phyloP scores from a whole-genome alignment of 176 grass and related monocot genomes.

The Oryza coarctata region DNA sequence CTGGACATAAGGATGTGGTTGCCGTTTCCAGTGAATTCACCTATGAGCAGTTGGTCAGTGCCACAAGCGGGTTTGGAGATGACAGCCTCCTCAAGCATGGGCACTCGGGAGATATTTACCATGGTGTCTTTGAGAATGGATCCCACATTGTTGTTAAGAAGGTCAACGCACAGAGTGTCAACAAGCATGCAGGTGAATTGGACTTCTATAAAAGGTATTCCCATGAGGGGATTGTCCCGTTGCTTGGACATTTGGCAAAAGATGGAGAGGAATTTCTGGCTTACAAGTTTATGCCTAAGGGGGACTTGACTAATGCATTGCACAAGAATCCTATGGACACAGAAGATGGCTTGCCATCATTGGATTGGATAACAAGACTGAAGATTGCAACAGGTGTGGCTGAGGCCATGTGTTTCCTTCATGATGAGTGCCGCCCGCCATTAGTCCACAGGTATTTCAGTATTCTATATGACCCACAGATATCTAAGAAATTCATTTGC shows the following conservation, averaged over 20 bases:
- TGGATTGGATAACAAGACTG: slow-evolving; percentile 96
- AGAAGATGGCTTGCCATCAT: slow-evolving; percentile 59
- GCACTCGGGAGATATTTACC: slow-evolving; percentile 76
- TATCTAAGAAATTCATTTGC: slow-evolving; percentile 19
- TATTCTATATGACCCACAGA: slow-evolving; percentile 13
- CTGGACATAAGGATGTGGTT: neutral
- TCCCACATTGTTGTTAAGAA: slow-evolving; percentile 66
- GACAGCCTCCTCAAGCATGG: slow-evolving; percentile 67
- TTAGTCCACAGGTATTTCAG: slow-evolving; percentile 81
- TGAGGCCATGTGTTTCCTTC: slow-evolving; percentile 93
- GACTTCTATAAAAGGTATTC: slow-evolving; percentile 50
- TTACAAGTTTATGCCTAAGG: slow-evolving; percentile 82
- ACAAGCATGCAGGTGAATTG: slow-evolving; percentile 46
- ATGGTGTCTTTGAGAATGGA: slow-evolving; percentile 70
- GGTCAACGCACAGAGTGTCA: slow-evolving; percentile 39
- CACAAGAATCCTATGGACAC: slow-evolving; percentile 52
- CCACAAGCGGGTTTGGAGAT: slow-evolving; percentile 54
- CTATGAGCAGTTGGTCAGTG: slow-evolving; percentile 60
- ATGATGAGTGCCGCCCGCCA: slow-evolving; percentile 77
- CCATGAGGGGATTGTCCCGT: slow-evolving; percentile 60
- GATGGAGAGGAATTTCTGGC: slow-evolving; percentile 55
- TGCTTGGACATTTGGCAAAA: slow-evolving; percentile 54
- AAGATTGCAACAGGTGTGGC: slow-evolving; percentile 84
- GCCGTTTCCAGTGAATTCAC: slow-evolving; percentile 37
- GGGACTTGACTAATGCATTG: slow-evolving; percentile 73